Percentiles rank a stretch among this genome's conserved stretches.
phyloP scores from a whole-genome alignment of 1,284 basidiomycete species.

The Boletus nobilissimus region DNA sequence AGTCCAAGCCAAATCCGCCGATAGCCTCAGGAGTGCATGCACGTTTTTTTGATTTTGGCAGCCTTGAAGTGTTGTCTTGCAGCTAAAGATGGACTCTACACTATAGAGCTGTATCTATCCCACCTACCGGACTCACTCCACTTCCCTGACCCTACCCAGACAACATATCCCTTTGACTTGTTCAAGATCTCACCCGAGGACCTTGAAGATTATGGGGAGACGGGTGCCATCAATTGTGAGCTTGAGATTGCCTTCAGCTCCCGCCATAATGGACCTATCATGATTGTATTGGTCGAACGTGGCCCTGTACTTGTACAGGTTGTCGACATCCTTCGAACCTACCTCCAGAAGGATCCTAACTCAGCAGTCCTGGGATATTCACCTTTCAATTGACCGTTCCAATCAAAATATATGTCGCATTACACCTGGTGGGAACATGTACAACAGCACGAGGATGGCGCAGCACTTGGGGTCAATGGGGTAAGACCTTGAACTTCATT shows the following conservation, averaged over 20 bases:
- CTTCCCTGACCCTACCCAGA: neutral
- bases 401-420: too few relatives aligned
- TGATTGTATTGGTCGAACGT: neutral
- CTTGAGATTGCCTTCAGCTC: constrained; percentile 1
- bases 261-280: neutral
- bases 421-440: too few relatives aligned
- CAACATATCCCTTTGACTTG: neutral
- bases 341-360: constrained; percentile 4
- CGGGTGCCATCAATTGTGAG: neutral
- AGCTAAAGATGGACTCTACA: neutral
- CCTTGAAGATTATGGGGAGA: neutral
- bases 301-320: neutral
- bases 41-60: too few relatives aligned
- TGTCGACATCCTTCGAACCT: neutral
- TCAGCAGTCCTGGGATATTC: neutral
- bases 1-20: too few relatives aligned
- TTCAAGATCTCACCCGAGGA: neutral
- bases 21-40: too few relatives aligned
- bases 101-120: constrained; percentile 1
- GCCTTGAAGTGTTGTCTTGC: too few relatives aligned
- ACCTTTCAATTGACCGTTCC: too few relatives aligned
- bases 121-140: neutral
- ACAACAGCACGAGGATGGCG: too few relatives aligned
- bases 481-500: too few relatives aligned
- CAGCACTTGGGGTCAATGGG: too few relatives aligned